A percentile compares a stretch with the other conserved stretches of the same genome.
Evolutionary conservation across 495 filamentous ascomycete species (phyloP).

Genomic region (Annulohypoxylon moriforme): DNA sequence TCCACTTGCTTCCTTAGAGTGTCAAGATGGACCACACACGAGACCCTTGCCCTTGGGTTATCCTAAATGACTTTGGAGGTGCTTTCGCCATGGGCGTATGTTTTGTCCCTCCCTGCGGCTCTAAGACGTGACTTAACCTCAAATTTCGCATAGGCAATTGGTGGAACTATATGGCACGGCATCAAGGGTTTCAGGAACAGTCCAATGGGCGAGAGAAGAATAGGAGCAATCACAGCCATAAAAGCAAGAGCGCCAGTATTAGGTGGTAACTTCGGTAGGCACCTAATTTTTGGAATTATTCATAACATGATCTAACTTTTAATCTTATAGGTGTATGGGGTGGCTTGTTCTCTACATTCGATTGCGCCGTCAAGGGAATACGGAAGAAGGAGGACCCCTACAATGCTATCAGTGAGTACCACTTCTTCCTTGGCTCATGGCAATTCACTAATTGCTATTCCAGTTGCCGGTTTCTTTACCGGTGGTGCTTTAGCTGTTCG

Average conservation of each 20-base stretch:
- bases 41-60: conserved; percentile 95
- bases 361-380: conserved; percentile 97
- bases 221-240: conserved; percentile 96
- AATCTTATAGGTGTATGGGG: conserved; percentile 77
- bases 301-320: background rate
- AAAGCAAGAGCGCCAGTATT: conserved; percentile 96
- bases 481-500: conserved; percentile 90
- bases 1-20: background rate
- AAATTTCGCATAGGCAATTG: conserved; percentile 71
- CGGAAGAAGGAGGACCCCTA: conserved; percentile 97
- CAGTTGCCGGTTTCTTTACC: conserved; percentile 92
- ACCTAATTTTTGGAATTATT: background rate
- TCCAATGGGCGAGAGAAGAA: conserved; percentile 90
- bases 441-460: conserved; percentile 1
- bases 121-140: conserved; percentile 1
- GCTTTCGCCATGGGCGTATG: conserved; percentile 97
- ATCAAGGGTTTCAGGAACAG: conserved; percentile 95
- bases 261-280: conserved; percentile 90
- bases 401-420: conserved; percentile 76
- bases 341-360: conserved; percentile 91
- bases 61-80: conserved; percentile 95
- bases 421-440: background rate
- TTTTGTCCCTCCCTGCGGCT: conserved; percentile 30
- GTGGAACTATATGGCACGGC: conserved; percentile 97
- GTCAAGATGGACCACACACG: conserved; percentile 80